These are phyloP conservation scores for Hypoxylon fuscum DNA, from an alignment of 495 filamentous ascomycete genomes.

Conservation along the genomic window DNA sequence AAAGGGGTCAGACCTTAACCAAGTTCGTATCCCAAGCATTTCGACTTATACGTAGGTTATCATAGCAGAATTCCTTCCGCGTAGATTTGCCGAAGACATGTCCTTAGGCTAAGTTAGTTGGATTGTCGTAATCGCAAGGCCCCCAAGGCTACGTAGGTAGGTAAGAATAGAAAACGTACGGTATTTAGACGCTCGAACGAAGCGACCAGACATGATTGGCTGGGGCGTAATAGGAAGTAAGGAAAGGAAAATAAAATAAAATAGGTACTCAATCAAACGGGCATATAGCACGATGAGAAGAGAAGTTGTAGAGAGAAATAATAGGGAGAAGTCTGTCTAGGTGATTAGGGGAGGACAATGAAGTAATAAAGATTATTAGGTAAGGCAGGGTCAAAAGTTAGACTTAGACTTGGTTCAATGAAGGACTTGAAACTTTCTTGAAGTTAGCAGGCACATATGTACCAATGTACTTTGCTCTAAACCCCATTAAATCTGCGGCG, in stretches of 20 bases:
- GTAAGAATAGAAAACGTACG: conserved; percentile 68
- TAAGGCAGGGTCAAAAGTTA: conserved; percentile 18
- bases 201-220: conserved; percentile 86
- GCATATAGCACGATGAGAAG: conserved; percentile 9
- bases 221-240: conserved; percentile 10
- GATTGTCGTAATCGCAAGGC: conserved; percentile 40
- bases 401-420: not conserved
- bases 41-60: conserved; percentile 91
- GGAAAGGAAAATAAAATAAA: conserved; percentile 20
- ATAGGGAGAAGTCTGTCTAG: conserved; percentile 28
- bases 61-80: conserved; percentile 92
- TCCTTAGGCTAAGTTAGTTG: conserved; percentile 63
- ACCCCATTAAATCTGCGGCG: no score
- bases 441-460: no score
- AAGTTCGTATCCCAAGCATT: conserved; percentile 99
- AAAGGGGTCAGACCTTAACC: conserved; percentile 74
- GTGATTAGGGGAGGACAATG: no score
- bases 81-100: conserved; percentile 97
- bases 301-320: conserved; percentile 7
- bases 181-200: conserved; percentile 98
- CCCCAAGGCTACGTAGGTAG: conserved; percentile 44
- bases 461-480: no score
- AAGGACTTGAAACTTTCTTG: not conserved
- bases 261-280: conserved; percentile 1
- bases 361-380: conserved; percentile 22